Percentiles rank a stretch among this genome's conserved stretches.
Conservation (phyloP, 176 grass and related monocot genomes). For the Phyllostachys edulis region DNA sequence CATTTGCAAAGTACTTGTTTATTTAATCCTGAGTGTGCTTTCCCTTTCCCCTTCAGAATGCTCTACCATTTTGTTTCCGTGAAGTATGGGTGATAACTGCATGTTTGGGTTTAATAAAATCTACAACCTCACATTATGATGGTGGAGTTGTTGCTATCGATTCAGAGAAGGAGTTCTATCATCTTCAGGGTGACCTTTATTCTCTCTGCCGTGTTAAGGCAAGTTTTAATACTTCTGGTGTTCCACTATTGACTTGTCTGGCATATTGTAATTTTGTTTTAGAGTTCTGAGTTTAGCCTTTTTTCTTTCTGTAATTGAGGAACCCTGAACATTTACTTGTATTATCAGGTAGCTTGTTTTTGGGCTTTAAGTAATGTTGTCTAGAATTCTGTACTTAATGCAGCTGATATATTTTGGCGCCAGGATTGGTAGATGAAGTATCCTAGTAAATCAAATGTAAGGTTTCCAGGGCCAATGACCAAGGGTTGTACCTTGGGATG, state of each 20-base stretch:
- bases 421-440: background rate
- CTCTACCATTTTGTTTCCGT: constrained; percentile 90
- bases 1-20: constrained; percentile 18
- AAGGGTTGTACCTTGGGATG: constrained; percentile 8
- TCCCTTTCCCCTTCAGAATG: constrained; percentile 56
- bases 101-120: constrained; percentile 80
- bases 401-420: background rate
- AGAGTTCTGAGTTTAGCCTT: background rate
- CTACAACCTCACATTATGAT: constrained; percentile 60
- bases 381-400: background rate
- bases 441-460: background rate
- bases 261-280: constrained; percentile 1
- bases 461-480: background rate
- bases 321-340: background rate
- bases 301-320: constrained; percentile 15
- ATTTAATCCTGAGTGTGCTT: constrained; percentile 22
- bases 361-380: background rate
- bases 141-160: constrained; percentile 69
- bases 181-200: constrained; percentile 93
- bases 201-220: constrained; percentile 90
- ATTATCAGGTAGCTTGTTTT: constrained; percentile 5
- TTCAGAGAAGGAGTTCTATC: constrained; percentile 86
- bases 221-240: constrained; percentile 33
- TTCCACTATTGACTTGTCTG: background rate
- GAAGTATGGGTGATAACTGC: constrained; percentile 98